phyloP scores from a whole-genome alignment of 257 asterid genomes.

The Fraxinus excelsior region DNA sequence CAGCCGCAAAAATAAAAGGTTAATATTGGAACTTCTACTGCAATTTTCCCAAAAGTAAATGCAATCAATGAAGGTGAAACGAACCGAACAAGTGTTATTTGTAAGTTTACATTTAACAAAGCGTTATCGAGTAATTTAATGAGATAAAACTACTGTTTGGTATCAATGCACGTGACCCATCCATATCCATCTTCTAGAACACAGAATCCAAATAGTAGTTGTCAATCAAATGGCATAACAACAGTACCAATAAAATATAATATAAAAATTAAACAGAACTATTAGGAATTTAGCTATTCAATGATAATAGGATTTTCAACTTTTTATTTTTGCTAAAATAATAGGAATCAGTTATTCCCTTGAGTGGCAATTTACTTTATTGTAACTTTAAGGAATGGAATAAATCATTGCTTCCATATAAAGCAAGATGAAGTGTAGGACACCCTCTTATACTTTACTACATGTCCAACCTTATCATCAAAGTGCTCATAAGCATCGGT shows the following conservation, averaged over 20 bases:
- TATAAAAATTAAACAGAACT: no score
- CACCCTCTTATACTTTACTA: background rate
- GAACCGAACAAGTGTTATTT: background rate
- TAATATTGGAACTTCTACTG: no score
- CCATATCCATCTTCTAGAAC: background rate
- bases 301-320: no score
- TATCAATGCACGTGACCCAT: background rate
- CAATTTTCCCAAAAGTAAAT: no score
- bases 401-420: background rate
- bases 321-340: no score
- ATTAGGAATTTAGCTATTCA: no score
- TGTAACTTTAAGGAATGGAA: background rate
- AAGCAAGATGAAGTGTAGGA: background rate
- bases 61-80: no score
- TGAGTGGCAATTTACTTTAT: background rate
- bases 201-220: background rate
- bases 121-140: background rate
- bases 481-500: no score
- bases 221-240: background rate
- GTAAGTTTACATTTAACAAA: background rate
- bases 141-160: background rate
- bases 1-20: no score
- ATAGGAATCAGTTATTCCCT: no score
- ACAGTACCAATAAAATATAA: no score
- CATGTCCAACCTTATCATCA: background rate